Evolutionary conservation across 306 rosid species (phyloP).

Genomic region (Parietaria judaica): DNA sequence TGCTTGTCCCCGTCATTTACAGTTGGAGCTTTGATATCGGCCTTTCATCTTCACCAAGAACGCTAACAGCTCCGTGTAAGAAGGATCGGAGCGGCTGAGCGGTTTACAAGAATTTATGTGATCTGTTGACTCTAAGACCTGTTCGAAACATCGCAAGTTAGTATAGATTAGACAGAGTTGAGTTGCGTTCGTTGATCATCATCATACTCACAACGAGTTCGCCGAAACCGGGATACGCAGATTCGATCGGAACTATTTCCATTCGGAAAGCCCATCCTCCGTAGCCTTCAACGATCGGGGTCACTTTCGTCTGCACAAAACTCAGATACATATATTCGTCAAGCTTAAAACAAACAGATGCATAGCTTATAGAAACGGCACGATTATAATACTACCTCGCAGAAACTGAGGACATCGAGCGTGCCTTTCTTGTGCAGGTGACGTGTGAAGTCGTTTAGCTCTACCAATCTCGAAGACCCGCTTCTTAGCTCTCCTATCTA

Average conservation of each 20-base stretch:
- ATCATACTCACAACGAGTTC: slow-evolving; percentile 81
- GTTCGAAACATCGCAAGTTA: slow-evolving; percentile 23
- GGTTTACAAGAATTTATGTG: slow-evolving; percentile 97
- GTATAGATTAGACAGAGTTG: neutral
- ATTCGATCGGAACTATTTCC: slow-evolving; percentile 96
- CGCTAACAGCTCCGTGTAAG: slow-evolving; percentile 64
- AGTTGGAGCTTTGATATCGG: slow-evolving; percentile 8
- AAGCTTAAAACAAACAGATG: slow-evolving; percentile 21
- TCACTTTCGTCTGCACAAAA: slow-evolving; percentile 82
- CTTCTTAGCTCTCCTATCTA: slow-evolving; percentile 95
- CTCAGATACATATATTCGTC: slow-evolving; percentile 17
- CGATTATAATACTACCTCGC: slow-evolving; percentile 57
- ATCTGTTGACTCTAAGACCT: slow-evolving; percentile 96
- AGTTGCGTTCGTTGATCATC: neutral
- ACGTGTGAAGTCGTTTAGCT: slow-evolving; percentile 84
- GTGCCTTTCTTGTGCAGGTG: slow-evolving; percentile 67
- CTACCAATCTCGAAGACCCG: slow-evolving; percentile 72
- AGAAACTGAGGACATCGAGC: slow-evolving; percentile 89
- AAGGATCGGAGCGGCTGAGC: slow-evolving; percentile 65
- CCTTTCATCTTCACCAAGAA: slow-evolving; percentile 66
- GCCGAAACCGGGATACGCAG: slow-evolving; percentile 97
- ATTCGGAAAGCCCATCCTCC: slow-evolving; percentile 98
- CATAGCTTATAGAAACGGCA: slow-evolving; percentile 8
- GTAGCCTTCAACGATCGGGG: slow-evolving; percentile 95
- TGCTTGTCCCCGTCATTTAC: too few relatives aligned